These are phyloP conservation scores for Favolaschia claudopus DNA, from an alignment of 768 basidiomycete species.

Conservation along the genomic window DNA sequence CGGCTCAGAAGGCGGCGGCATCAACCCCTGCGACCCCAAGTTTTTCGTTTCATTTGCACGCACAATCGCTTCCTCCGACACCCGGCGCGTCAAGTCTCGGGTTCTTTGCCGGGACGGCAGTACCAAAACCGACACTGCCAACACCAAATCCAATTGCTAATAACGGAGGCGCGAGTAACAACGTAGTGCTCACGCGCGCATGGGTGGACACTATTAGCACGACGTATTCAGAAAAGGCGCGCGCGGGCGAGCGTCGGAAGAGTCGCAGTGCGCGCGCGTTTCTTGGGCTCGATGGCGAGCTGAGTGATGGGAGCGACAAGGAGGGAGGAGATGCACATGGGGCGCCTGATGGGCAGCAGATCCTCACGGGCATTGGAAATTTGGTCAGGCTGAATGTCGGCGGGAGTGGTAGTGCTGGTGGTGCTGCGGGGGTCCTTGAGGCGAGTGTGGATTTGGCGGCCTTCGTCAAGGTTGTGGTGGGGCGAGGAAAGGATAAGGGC, in stretches of 20 bases:
- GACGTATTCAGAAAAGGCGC: conserved; percentile 56
- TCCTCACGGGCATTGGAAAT: conserved; percentile 52
- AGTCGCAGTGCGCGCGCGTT: conserved; percentile 68
- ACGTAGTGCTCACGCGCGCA: conserved; percentile 48
- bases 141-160: too few species aligned
- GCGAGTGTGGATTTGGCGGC: conserved; percentile 59
- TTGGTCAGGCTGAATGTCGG: conserved; percentile 48
- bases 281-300: conserved; percentile 34
- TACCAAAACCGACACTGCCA: conserved; percentile 26
- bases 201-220: conserved; percentile 55
- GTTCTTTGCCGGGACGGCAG: conserved; percentile 27
- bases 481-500: conserved; percentile 40
- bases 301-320: conserved; percentile 38
- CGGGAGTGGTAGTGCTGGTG: conserved; percentile 38
- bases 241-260: conserved; percentile 61
- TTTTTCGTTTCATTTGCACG: conserved; percentile 27
- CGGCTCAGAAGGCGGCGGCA: not conserved
- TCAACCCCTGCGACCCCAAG: conserved; percentile 29
- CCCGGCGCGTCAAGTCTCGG: conserved; percentile 21
- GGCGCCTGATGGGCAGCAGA: conserved; percentile 37
- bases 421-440: conserved; percentile 51
- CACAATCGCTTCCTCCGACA: conserved; percentile 15
- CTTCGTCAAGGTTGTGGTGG: conserved; percentile 52
- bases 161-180: too few species aligned
- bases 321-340: conserved; percentile 20